phyloP scores from a whole-genome alignment of 176 grass and related monocot species.

The Carex littledalei region DNA sequence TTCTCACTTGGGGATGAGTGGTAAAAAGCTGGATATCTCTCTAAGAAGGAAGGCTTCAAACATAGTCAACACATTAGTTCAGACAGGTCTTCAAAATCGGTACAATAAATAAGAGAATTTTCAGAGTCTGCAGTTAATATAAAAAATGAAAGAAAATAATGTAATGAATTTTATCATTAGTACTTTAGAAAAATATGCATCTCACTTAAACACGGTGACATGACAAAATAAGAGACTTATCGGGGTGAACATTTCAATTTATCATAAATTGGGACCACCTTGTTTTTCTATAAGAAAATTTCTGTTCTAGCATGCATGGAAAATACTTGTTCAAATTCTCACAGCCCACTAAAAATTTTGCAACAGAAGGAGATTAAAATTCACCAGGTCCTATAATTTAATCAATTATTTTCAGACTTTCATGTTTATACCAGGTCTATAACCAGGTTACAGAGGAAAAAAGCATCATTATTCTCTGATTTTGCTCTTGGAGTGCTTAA shows the following conservation, averaged over 20 bases:
- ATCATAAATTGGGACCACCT: not conserved
- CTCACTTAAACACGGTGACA: not conserved
- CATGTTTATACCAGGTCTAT: not conserved
- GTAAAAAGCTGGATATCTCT: constrained; percentile 81
- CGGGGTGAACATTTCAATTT: not conserved
- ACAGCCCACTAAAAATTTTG: not conserved
- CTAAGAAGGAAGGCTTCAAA: constrained; percentile 88
- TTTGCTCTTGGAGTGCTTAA: not conserved
- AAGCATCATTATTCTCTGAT: not conserved
- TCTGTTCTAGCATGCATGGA: not conserved
- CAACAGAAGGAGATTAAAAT: not conserved
- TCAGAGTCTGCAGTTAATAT: not conserved
- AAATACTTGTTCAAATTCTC: not conserved
- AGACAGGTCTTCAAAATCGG: constrained; percentile 20
- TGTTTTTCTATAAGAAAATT: not conserved
- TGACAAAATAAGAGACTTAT: not conserved
- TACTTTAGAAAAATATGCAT: not conserved
- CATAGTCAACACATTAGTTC: constrained; percentile 29
- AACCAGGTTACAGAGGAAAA: not conserved
- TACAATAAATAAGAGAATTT: not conserved
- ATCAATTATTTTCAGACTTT: not conserved
- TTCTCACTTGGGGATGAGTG: constrained; percentile 48
- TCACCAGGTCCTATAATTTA: not conserved
- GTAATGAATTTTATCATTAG: not conserved
- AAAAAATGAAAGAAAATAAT: not conserved